Evolutionary conservation across 2,329 filamentous ascomycete genomes (phyloP), one percentile per base, ranked within the genome.

Genomic region (Colletotrichum magnum): DNA sequence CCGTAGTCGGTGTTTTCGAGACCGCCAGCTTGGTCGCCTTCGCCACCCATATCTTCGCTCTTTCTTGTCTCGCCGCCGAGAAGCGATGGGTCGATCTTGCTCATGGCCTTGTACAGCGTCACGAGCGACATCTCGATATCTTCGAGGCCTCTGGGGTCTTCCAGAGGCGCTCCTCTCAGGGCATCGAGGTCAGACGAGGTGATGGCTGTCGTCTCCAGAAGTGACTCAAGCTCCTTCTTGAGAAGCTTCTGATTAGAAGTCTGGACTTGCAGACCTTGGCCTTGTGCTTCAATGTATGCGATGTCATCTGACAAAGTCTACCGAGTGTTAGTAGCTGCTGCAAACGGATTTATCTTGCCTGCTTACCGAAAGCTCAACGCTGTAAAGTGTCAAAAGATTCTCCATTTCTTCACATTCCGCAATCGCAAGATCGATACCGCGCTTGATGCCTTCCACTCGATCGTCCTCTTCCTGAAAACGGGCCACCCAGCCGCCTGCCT

Each of bases 321-420:
- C 26, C 32, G 16, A 5, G n/a, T 10, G 68, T 80, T 69, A 81
- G 77, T 51, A 10, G 24, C 15, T 1, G 12, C 28, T 39, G 6
- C 12, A 16, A 32, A n/a, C 6, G 43, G 4, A 2, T 1, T 1
- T 18, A 18, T 5, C n/a, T 24, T 3, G 5, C 7, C 1, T 18
- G 82, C 92, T 84, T 87, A 95, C 93, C 75, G 94, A 94, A 71
- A 99, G 86, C 79, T 99, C 96, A 28, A 98, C 96, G 54, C 93
- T 94, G 80, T 99, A 99, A 41, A 99, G 83, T 0, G 96, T 99
- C 60, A 99, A 84, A 47, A 99, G 86, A 69, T 97, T 97, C 78
- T 99, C 96, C 67, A 99, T 85, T 82, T 98, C 95, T 75, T 99
- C 97, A 76, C 96, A 98, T 81, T 99, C 96, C 21, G 91, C 88